Evolutionary conservation across 2,329 filamentous ascomycete genomes (phyloP), one percentile per base, ranked within the genome.

Genomic region (Ophiognomonia clavigignenti-juglandacearum): DNA sequence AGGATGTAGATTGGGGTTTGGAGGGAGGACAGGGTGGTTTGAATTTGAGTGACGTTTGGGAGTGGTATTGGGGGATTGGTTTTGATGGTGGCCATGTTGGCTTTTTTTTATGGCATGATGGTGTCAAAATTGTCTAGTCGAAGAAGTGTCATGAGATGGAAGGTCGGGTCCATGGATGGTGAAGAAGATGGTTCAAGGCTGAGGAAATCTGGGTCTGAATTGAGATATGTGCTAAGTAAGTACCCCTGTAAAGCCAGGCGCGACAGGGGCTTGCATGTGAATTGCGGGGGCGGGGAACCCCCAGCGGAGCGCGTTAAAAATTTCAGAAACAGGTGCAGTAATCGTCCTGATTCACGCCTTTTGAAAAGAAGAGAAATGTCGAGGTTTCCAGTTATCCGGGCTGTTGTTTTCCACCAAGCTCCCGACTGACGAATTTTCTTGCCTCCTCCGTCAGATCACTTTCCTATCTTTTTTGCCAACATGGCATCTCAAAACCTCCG

Each of bases 1-100:
- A 96, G 79, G 39, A 91, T 67, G 41, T 77, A 63, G 23, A 70
- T 56, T 23, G 74, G 59, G 2, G 70, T 62, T 3, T 57, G 48
- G 36, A 80, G 66, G 22, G 60, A 54, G 39, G 55, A 51, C 43
- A 58, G 52, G 35, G 58, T 50, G 22, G 36, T 19, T 6, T 56
- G 48, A 16, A 48, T 43, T 26, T 44, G 27, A 7, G 26, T 11
- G n/a, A 34, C 3, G 6, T 13, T 7, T 9, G 31, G 31, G 9
- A n/a, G 9, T n/a, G n/a, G 24, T 20, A 26, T 13, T n/a, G 16
- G 18, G n/a, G 13, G 26, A 14, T 29, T 47, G 26, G 29, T 14
- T 10, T 14, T 29, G 40, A 3, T 14, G 7, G 24, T 41, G 18
- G 42, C 31, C 42, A 45, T 50, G 24, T 26, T 13, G n/a, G 16